A percentile compares a stretch with the other conserved stretches of the same genome.
Evolutionary conservation across 345 rosid species (phyloP).

Genomic region (Orychophragmus violaceus): DNA sequence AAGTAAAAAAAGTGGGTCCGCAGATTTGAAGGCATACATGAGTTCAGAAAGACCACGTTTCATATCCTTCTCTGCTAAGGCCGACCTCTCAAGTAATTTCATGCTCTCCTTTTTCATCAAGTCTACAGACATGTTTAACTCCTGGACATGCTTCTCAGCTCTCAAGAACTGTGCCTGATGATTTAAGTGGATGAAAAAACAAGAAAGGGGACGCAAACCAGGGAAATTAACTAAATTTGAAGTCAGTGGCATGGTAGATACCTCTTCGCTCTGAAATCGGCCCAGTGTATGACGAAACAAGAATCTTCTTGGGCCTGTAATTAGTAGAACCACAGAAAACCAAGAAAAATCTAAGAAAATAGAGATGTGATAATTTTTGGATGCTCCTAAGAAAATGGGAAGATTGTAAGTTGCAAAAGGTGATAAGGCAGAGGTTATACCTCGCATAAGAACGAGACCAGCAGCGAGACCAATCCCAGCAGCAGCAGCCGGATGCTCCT

Average conservation of each 20-base stretch:
- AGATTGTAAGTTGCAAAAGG: neutral
- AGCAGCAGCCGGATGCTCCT: conserved; percentile 68
- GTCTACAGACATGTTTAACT: too few relatives aligned
- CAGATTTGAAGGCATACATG: conserved; percentile 33
- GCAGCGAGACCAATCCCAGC: conserved; percentile 58
- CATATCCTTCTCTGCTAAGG: conserved; percentile 87
- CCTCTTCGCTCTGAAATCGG: conserved; percentile 88
- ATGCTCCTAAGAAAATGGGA: neutral
- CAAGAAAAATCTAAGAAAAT: neutral
- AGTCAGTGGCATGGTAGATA: conserved; percentile 12
- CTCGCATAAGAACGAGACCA: conserved; percentile 62
- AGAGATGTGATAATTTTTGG: neutral
- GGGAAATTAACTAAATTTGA: neutral
- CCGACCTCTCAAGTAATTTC: too few relatives aligned
- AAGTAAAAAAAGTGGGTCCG: neutral
- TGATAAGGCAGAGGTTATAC: conserved; percentile 32
- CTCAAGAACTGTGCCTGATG: conserved; percentile 61
- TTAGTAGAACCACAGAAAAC: neutral
- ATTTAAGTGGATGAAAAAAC: conserved; percentile 11
- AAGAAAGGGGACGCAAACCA: neutral
- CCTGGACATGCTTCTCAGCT: conserved; percentile 76
- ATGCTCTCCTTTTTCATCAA: too few relatives aligned
- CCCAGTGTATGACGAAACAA: conserved; percentile 76
- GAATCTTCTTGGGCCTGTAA: too few relatives aligned
- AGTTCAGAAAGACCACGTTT: conserved; percentile 66